Evolutionary conservation across 805 yeast species (phyloP).

Genomic region (Metschnikowia hibisci): DNA sequence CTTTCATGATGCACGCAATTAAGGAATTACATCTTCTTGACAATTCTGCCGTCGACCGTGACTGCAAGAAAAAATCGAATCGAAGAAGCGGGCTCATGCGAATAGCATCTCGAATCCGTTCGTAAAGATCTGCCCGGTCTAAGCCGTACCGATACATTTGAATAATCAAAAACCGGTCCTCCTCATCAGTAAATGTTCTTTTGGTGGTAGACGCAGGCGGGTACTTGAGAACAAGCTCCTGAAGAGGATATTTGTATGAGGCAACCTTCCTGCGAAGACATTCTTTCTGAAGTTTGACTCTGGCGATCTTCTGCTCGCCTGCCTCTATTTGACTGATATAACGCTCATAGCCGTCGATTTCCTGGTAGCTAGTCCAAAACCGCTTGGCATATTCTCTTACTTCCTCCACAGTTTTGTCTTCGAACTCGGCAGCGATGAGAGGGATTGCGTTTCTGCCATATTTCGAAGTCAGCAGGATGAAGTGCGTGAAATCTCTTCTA

Average conservation of each 20-base stretch:
- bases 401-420: slow-evolving; percentile 76
- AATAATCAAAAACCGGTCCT: slow-evolving; percentile 81
- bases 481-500: slow-evolving; percentile 81
- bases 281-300: slow-evolving; percentile 67
- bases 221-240: slow-evolving; percentile 64
- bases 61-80: slow-evolving; percentile 82
- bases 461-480: slow-evolving; percentile 68
- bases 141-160: slow-evolving; percentile 78
- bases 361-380: slow-evolving; percentile 76
- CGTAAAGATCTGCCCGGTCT: slow-evolving; percentile 75
- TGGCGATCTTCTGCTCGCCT: slow-evolving; percentile 81
- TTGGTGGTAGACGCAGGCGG: slow-evolving; percentile 70
- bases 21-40: slow-evolving; percentile 79
- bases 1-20: slow-evolving; percentile 70
- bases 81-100: slow-evolving; percentile 73
- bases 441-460: slow-evolving; percentile 74
- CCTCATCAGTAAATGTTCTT: slow-evolving; percentile 73
- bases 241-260: slow-evolving; percentile 69
- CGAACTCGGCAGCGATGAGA: slow-evolving; percentile 74
- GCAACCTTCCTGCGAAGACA: slow-evolving; percentile 72
- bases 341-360: slow-evolving; percentile 86
- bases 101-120: slow-evolving; percentile 69
- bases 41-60: slow-evolving; percentile 73
- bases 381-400: slow-evolving; percentile 70
- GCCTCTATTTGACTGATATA: slow-evolving; percentile 75